A percentile compares a stretch with the other conserved stretches of the same genome.
These are phyloP conservation scores for Panaeolus papilionaceus DNA, from an alignment of 768 basidiomycete genomes.

Conservation along the genomic window DNA sequence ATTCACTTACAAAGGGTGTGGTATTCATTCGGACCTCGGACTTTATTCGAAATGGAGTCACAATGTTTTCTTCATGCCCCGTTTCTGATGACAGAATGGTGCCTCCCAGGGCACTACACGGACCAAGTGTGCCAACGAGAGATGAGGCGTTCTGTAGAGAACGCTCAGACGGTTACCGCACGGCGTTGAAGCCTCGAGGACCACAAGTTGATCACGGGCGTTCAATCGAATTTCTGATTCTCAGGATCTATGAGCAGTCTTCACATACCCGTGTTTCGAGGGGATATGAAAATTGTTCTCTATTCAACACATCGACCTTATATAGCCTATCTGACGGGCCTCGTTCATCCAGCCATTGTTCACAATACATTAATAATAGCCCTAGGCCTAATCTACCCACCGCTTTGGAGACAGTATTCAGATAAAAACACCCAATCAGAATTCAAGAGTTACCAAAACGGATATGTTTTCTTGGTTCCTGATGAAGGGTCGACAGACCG, in stretches of 20 bases:
- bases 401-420: not conserved
- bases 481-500: not conserved
- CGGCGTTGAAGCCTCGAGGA: not conserved
- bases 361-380: conserved; percentile 1
- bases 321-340: not conserved
- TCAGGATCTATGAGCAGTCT: not conserved
- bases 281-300: not conserved
- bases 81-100: not conserved
- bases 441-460: conserved; percentile 4
- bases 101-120: not conserved
- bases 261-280: not conserved
- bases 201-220: not conserved
- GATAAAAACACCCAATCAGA: conserved; percentile 13
- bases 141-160: not conserved
- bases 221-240: conserved; percentile 8
- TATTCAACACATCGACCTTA: not conserved
- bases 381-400: not conserved
- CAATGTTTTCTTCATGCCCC: not conserved
- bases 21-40: conserved; percentile 1
- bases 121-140: not conserved
- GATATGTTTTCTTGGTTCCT: conserved; percentile 13
- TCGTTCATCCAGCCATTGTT: not conserved
- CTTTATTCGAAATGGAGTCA: conserved; percentile 6
- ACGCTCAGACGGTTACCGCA: not conserved
- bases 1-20: not conserved